Evolutionary conservation across 352 stramenopile species (phyloP).

Genomic region (Phytophthora chlamydospora): DNA sequence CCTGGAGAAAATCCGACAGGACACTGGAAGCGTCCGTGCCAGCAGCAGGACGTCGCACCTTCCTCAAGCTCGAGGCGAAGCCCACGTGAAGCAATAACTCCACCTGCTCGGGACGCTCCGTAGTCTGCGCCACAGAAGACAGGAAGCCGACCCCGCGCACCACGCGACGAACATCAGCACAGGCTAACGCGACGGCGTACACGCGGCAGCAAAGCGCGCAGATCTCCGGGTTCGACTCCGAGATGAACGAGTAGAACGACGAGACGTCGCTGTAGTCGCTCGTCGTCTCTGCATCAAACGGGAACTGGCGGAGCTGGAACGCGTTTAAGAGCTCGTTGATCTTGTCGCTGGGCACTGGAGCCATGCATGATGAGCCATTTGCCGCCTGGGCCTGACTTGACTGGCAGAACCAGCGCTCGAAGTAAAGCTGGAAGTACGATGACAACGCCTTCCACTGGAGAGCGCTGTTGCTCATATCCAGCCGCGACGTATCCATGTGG

Average conservation of each 20-base stretch:
- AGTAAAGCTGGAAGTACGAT: slow-evolving; percentile 74
- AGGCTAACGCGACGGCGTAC: slow-evolving; percentile 70
- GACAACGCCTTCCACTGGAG: slow-evolving; percentile 63
- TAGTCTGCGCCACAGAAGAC: slow-evolving; percentile 59
- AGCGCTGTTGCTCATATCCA: slow-evolving; percentile 58
- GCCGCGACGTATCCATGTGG: slow-evolving; percentile 61
- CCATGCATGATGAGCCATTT: slow-evolving; percentile 1
- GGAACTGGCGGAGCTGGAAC: slow-evolving; percentile 73
- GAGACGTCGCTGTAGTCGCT: slow-evolving; percentile 80
- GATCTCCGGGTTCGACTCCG: slow-evolving; percentile 80
- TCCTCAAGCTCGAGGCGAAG: slow-evolving; percentile 66
- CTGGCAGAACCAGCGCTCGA: slow-evolving; percentile 63
- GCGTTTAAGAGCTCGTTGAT: slow-evolving; percentile 62
- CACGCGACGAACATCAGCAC: slow-evolving; percentile 57
- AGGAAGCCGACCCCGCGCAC: slow-evolving; percentile 71
- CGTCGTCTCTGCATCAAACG: slow-evolving; percentile 74
- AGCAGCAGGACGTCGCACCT: slow-evolving; percentile 1
- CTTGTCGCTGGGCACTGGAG: slow-evolving; percentile 38
- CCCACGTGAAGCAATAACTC: slow-evolving; percentile 73
- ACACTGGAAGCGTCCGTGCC: slow-evolving; percentile 6
- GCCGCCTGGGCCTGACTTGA: slow-evolving; percentile 6
- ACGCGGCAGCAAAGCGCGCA: slow-evolving; percentile 80
- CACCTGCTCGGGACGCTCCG: slow-evolving; percentile 46
- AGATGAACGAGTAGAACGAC: slow-evolving; percentile 88
- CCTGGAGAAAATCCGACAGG: slow-evolving; percentile 30